A percentile compares a stretch with the other conserved stretches of the same genome.
Conservation (phyloP, 768 basidiomycete species). For the Baorangia bicolor region DNA sequence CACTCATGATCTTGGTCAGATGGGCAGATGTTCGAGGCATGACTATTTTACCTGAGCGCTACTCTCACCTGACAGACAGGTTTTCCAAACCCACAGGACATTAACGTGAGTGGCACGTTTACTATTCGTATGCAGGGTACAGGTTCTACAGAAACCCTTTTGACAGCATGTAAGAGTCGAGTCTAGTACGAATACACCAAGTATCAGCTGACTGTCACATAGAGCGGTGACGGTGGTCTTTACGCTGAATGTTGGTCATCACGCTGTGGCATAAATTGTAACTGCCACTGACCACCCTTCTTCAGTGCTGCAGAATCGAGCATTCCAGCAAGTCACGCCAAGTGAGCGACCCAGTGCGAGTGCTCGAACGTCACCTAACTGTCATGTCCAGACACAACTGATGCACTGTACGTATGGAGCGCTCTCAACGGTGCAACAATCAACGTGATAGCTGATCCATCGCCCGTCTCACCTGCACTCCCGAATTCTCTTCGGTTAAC, state of each 20-base stretch:
- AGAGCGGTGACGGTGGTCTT: constrained; percentile 66
- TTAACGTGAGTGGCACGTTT: constrained; percentile 43
- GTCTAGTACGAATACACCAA: not conserved
- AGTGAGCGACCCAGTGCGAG: constrained; percentile 29
- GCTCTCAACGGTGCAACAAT: constrained; percentile 43
- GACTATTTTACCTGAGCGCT: not conserved
- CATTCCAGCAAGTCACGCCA: constrained; percentile 61
- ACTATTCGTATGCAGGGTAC: not conserved
- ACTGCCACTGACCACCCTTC: not conserved
- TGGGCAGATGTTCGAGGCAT: constrained; percentile 60
- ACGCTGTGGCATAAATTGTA: not conserved
- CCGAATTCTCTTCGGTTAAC: constrained; percentile 57
- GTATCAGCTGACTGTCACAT: constrained; percentile 13
- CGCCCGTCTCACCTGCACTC: constrained; percentile 53
- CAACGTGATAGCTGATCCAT: constrained; percentile 47
- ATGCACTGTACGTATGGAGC: constrained; percentile 52
- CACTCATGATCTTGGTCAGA: constrained; percentile 27
- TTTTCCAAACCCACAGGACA: constrained; percentile 42
- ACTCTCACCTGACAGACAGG: not conserved
- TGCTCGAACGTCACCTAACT: not conserved
- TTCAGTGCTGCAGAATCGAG: constrained; percentile 62
- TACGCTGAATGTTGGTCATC: constrained; percentile 52
- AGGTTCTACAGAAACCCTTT: not conserved
- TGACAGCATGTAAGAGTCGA: constrained; percentile 34
- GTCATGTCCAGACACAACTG: constrained; percentile 39